These are phyloP conservation scores for Curvularia lunata DNA, from an alignment of 2,329 filamentous ascomycete genomes.

Conservation along the genomic window DNA sequence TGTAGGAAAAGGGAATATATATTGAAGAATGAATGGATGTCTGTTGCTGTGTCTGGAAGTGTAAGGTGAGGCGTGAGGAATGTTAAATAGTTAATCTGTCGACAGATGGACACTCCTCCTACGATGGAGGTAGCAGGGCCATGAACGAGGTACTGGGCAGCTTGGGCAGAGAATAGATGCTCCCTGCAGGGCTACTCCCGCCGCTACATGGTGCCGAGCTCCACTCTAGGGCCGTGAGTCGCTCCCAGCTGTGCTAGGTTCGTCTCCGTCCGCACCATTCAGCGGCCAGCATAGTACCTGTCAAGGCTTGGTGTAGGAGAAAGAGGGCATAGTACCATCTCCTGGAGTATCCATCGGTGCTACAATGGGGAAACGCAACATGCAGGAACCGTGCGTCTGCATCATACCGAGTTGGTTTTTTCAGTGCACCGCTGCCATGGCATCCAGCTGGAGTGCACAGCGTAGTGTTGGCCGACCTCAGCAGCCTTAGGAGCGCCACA, in stretches of 20 bases:
- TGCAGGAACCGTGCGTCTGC: slow-evolving; percentile 37
- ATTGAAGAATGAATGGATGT: slow-evolving; percentile 23
- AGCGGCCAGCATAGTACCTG: slow-evolving; percentile 39
- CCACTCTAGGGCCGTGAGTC: slow-evolving; percentile 46
- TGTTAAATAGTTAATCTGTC: slow-evolving; percentile 43
- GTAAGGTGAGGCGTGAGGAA: slow-evolving; percentile 40
- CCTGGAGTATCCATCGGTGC: slow-evolving; percentile 22
- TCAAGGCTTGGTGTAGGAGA: slow-evolving; percentile 38
- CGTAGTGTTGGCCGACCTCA: slow-evolving; percentile 40
- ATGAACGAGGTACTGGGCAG: slow-evolving; percentile 35
- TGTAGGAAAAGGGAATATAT: slow-evolving; percentile 10
- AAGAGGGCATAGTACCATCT: slow-evolving; percentile 36
- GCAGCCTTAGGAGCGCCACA: slow-evolving; percentile 39
- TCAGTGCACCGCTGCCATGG: slow-evolving; percentile 33
- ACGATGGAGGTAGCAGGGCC: slow-evolving; percentile 23
- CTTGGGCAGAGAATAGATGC: slow-evolving; percentile 21
- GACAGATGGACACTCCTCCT: slow-evolving; percentile 36
- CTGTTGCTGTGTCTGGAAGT: slow-evolving; percentile 27
- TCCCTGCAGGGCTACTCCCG: slow-evolving; percentile 46
- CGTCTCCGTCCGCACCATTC: slow-evolving; percentile 36
- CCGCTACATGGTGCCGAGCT: slow-evolving; percentile 46
- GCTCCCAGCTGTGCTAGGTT: slow-evolving; percentile 45
- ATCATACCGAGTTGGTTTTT: slow-evolving; percentile 27
- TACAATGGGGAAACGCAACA: slow-evolving; percentile 20
- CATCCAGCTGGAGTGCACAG: slow-evolving; percentile 40